phyloP scores from a whole-genome alignment of 306 rosid genomes.

The Cyclanthera cordifolia region DNA sequence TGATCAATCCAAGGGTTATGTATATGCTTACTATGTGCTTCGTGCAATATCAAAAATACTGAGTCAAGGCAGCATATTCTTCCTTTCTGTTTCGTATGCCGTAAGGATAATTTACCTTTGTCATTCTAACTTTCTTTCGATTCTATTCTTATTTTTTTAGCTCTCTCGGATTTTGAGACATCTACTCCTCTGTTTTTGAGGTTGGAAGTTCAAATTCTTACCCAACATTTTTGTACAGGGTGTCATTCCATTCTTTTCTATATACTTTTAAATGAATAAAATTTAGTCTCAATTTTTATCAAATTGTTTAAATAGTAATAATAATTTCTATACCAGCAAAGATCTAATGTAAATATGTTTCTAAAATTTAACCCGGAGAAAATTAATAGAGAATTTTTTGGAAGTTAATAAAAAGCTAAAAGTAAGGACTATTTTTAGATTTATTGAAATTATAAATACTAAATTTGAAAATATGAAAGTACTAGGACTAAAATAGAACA shows the following conservation, averaged over 20 bases:
- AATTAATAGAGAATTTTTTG: too few species aligned
- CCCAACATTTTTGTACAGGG: not conserved
- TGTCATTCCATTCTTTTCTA: too few species aligned
- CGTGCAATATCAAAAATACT: slow-evolving; percentile 41
- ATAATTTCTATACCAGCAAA: not conserved
- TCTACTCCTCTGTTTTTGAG: not conserved
- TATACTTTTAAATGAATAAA: too few species aligned
- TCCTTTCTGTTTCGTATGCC: slow-evolving; percentile 42
- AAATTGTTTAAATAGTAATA: too few species aligned
- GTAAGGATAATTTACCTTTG: slow-evolving; percentile 19
- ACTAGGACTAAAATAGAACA: not conserved
- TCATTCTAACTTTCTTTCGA: not conserved
- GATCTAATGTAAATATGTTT: not conserved
- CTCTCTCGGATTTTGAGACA: not conserved
- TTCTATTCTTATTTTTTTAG: not conserved
- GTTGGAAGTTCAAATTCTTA: not conserved
- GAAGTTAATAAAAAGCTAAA: too few species aligned
- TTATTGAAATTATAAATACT: not conserved
- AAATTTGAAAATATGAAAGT: not conserved
- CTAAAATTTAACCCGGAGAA: not conserved
- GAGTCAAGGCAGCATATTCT: slow-evolving; percentile 59
- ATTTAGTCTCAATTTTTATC: too few species aligned
- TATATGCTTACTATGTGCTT: slow-evolving; percentile 45
- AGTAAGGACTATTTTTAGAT: not conserved
- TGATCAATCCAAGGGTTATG: slow-evolving; percentile 35